Evolutionary conservation across 495 filamentous ascomycete species (phyloP), one percentile per base, ranked within the genome.

Genomic region (Penicillium pancosmium): DNA sequence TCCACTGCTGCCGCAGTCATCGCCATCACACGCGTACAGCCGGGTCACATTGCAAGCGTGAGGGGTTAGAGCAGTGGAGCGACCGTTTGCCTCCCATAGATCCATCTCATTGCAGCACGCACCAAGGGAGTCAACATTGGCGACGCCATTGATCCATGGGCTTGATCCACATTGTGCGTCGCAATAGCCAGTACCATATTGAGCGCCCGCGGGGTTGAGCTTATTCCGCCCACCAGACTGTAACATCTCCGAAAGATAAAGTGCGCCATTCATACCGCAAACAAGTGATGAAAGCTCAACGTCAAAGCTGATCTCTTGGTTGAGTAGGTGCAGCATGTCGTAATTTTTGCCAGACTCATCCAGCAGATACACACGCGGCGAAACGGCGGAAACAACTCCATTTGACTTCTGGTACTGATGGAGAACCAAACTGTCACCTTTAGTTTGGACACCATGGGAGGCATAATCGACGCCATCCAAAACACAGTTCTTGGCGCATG

Each of bases 161-260:
- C 69, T 68, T 16, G 74, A 71, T 40, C 75, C 79, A 69, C 88
- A 90, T 63, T 90, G 86, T 7, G 85, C 81, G 65, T 89, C 87
- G 66, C 88, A 91, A 74, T 91, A 90, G 0, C 86, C 87, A 31
- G 85, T 85, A 13, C 86, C 87, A 70, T 88, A 89, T 13, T 76
- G 68, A 12, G 86, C 84, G 31, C 87, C 86, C 4, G 83, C 85
- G 25, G 81, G 75, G 71, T 88, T 89, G 34, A 82, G 67, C 13
- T 72, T 66, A 64, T 73, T 78, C 58, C 80, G 69, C 25, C 85
- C 83, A 50, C 86, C 86, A 31, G 81, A 75, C 3, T 62, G 60
- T 25, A 76, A 63, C 86, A 90, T 89, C 68, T 87, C 83, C 25
- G 82, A 80, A 34, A 89, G 76, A 68, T 88, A 89, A 12, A 90